Percentiles rank a stretch among this genome's conserved stretches.
Conservation (phyloP, 805 yeast genomes). For the Wickerhamiella cacticola region DNA sequence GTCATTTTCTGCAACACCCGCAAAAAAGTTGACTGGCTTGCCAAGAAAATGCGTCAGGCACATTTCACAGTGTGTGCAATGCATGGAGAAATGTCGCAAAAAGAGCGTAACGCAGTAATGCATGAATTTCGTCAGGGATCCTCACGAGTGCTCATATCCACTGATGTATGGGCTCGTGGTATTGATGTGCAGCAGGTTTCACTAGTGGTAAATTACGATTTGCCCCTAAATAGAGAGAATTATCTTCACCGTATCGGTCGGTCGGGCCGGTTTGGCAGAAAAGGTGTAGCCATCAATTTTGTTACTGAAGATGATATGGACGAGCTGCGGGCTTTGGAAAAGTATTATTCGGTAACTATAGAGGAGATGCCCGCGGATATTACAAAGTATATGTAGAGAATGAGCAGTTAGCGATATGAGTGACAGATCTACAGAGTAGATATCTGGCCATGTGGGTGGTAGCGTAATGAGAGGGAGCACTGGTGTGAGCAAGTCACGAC, state of each 20-base stretch:
- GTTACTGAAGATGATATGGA: constrained; percentile 68
- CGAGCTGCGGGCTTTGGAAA: constrained; percentile 71
- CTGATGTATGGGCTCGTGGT: constrained; percentile 97
- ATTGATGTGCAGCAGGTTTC: constrained; percentile 98
- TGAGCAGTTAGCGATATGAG: no score
- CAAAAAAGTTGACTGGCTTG: constrained; percentile 83
- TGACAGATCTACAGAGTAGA: no score
- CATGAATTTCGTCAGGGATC: constrained; percentile 88
- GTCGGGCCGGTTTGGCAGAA: constrained; percentile 96
- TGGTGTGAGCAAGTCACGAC: no score
- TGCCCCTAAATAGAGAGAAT: constrained; percentile 87
- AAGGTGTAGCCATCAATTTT: constrained; percentile 90
- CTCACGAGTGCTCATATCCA: constrained; percentile 85
- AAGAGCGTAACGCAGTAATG: constrained; percentile 90
- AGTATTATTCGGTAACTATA: constrained; percentile 76
- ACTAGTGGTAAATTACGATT: constrained; percentile 85
- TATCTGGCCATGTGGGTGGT: no score
- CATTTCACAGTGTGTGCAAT: constrained; percentile 89
- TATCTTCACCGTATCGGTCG: constrained; percentile 97
- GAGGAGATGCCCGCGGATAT: constrained; percentile 85
- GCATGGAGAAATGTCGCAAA: constrained; percentile 96
- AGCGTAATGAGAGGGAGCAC: no score
- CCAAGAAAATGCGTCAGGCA: constrained; percentile 62
- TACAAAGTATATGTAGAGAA: constrained; percentile 5
- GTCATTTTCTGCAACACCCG: constrained; percentile 97